These are phyloP conservation scores for Eimeria brunetti DNA, from an alignment of 169 alveolate genomes.

Conservation along the genomic window DNA sequence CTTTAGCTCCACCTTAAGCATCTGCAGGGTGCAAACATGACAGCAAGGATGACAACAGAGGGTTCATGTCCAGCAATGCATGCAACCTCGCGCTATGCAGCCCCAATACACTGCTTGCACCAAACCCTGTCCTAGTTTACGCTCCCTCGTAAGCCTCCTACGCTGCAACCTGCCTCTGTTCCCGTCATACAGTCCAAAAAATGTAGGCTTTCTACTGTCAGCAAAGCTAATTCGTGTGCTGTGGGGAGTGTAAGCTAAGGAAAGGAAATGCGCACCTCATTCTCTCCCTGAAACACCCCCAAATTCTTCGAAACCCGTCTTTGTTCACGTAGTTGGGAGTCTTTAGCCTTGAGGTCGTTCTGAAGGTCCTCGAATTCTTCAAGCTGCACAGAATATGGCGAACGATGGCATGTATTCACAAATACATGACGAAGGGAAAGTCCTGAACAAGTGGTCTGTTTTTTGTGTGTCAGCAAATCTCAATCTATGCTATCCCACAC, in stretches of 20 bases:
- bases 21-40: neutral
- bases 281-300: conserved; percentile 48
- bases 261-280: conserved; percentile 10
- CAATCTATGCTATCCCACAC: neutral
- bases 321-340: conserved; percentile 21
- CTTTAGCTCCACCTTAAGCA: conserved; percentile 47
- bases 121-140: neutral
- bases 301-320: conserved; percentile 3
- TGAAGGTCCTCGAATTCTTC: conserved; percentile 65
- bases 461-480: neutral
- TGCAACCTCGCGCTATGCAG: neutral
- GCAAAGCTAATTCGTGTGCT: too few relatives aligned
- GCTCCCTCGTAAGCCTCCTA: neutral
- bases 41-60: neutral
- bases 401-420: neutral
- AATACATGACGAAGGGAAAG: neutral
- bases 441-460: neutral
- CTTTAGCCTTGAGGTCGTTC: conserved; percentile 25
- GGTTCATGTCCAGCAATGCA: neutral
- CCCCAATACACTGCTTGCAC: neutral
- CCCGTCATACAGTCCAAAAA: neutral
- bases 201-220: too few relatives aligned
- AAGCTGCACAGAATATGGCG: neutral
- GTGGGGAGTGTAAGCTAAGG: too few relatives aligned
- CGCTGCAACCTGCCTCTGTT: neutral